Conservation (phyloP, 192 early-diverging fungal species). For the Coemansia sp. region DNA sequence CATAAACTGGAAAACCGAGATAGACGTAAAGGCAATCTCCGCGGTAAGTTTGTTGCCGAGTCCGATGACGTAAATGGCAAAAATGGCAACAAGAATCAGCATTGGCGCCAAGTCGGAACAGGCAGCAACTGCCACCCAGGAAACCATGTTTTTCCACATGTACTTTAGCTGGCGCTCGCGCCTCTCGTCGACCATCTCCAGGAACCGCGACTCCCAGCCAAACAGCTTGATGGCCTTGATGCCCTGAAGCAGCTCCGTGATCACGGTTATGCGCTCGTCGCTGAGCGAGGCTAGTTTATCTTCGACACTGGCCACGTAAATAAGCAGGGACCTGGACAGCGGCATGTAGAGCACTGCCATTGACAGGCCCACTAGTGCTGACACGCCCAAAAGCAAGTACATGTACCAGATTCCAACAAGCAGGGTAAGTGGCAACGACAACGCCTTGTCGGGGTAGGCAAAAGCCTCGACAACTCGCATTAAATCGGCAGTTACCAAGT, state of each 20-base stretch:
- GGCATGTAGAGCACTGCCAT: slow-evolving; percentile 62
- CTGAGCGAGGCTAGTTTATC: slow-evolving; percentile 4
- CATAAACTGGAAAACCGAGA: slow-evolving; percentile 67
- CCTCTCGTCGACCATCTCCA: slow-evolving; percentile 59
- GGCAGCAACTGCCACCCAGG: slow-evolving; percentile 53
- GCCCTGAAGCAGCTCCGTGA: slow-evolving; percentile 78
- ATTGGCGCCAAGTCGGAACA: slow-evolving; percentile 61
- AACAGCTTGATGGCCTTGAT: slow-evolving; percentile 91
- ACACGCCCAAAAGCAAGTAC: slow-evolving; percentile 68
- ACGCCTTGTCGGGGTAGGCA: slow-evolving; percentile 55
- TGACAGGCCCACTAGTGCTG: slow-evolving; percentile 68
- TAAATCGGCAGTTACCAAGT: slow-evolving; percentile 65
- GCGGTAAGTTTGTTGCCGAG: slow-evolving; percentile 58
- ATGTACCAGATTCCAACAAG: slow-evolving; percentile 63
- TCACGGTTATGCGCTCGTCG: slow-evolving; percentile 67
- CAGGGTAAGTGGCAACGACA: slow-evolving; percentile 60
- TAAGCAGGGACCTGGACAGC: slow-evolving; percentile 50
- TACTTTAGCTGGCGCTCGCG: slow-evolving; percentile 63
- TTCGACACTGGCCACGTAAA: slow-evolving; percentile 43
- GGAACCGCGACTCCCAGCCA: slow-evolving; percentile 74
- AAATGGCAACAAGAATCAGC: slow-evolving; percentile 60
- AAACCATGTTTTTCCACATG: slow-evolving; percentile 48
- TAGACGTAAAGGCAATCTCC: slow-evolving; percentile 66
- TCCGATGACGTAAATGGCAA: slow-evolving; percentile 59
- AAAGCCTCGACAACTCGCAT: slow-evolving; percentile 55